Base-by-base conservation (phyloP, 2,329 filamentous ascomycete species). In the Colletotrichum truncatum region DNA sequence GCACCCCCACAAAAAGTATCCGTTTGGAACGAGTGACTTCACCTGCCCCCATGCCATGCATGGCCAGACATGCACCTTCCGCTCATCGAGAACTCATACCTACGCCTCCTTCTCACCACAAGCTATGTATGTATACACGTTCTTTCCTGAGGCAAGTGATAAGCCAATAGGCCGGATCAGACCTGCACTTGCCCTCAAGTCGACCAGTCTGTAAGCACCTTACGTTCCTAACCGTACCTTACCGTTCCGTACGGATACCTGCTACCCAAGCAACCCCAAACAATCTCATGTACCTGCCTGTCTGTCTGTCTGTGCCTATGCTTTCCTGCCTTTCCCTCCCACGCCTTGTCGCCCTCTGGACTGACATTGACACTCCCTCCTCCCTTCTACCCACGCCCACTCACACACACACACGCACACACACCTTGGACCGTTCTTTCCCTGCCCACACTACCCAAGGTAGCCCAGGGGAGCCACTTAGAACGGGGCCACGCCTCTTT, bases 401-500 rank as follows among this genome's bases (percentile, higher is more conserved):
- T 16, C 54, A 46, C 54, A 32, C 54, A 30, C 53, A 43, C 39
- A 26, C 18, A 18, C 25, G 18, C 28, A 30, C 53, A 28, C 49
- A 25, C 26, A n/a, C 36, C 25, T 25, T 43, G 26, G 25, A 32
- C 26, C 21, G 28, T 48, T 61, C 56, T 16, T 48, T 48, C 34
- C 12, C 41, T 60, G 25, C 53, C 26, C 61, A 25, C 48, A 45
- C 60, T 59, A 52, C 26, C 18, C 49, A 53, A 38, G 49, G 49
- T 53, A 53, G 39, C 28, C 56, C 34, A 23, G 39, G 43, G 23
- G 48, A 43, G 62, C 49, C 57, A 65, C 62, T 55, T 49, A 32
- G 25, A 21, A 62, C 62, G 57, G 62, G 62, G 18, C 62, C 57
- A 65, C 57, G 62, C 62, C 62, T 65, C 43, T 55, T 62, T 65